Evolutionary conservation across 2,329 filamentous ascomycete genomes (phyloP), one percentile per base, ranked within the genome.

Genomic region (Hypocreales sp.): DNA sequence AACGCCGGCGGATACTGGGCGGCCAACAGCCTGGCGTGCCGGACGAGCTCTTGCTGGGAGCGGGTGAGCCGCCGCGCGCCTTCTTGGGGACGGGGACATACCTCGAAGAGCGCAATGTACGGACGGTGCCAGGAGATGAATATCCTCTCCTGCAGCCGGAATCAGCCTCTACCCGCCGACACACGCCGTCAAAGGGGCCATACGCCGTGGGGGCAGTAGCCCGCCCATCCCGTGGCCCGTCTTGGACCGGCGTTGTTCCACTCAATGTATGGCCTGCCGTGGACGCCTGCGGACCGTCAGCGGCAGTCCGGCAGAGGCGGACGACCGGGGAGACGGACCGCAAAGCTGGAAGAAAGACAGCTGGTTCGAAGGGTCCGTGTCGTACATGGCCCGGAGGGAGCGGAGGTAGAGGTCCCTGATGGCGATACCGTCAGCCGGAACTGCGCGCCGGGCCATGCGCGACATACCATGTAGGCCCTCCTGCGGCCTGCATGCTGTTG

Each of bases 51-150:
- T 61, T 73, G 67, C 64, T 68, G 31, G n/a, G 15, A 11, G 14
- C 10, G 15, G 30, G 32, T n/a, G n/a, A n/a, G n/a, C n/a, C n/a
- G n/a, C n/a, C n/a, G n/a, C n/a, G n/a, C n/a, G n/a, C n/a, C n/a
- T n/a, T n/a, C n/a, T n/a, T n/a, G n/a, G n/a, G n/a, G n/a, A n/a
- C n/a, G n/a, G 19, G 11, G 15, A 32, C 45, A 8, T 45, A 66
- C 63, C 53, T 73, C 68, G 30, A 55, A 70, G 5, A 72, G 50
- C 7, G 58, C 48, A 22, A 69, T 39, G 32, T 64, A 72, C 4
- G 65, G 59, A 5, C 67, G 61, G 42, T 74, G 68, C 68, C 65
- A 72, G 12, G 60, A 45, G 6, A 58, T 40, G 35, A 70, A 66
- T 15, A 61, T 41, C n/a, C 53, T 46, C 40, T 67, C 58, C 62